Conservation (phyloP, 768 basidiomycete genomes). For the Boletales sp. region DNA sequence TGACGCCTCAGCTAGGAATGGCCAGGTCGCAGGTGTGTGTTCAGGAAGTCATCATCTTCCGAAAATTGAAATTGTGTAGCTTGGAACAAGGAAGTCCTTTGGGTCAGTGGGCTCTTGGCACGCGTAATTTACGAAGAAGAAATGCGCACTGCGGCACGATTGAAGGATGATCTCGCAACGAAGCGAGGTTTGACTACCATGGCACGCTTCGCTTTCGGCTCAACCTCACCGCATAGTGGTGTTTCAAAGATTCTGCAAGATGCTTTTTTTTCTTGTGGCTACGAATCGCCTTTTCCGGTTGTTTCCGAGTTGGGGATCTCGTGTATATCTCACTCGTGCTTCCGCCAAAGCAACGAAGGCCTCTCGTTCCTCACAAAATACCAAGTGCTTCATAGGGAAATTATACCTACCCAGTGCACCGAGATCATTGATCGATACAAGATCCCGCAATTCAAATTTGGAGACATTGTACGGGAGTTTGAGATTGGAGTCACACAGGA, state of each 20-base stretch:
- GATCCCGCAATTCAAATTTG: conserved; percentile 2
- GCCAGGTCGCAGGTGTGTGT: conserved; percentile 68
- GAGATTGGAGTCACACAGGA: conserved; percentile 6
- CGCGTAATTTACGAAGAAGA: conserved; percentile 85
- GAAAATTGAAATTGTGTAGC: conserved; percentile 34
- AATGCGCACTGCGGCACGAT: conserved; percentile 31
- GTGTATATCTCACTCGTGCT: not conserved
- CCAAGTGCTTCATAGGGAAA: not conserved
- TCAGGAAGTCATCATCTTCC: not conserved
- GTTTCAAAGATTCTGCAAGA: conserved; percentile 14
- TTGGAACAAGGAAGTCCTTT: conserved; percentile 89
- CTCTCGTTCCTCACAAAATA: conserved; percentile 8
- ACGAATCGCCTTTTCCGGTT: conserved; percentile 6
- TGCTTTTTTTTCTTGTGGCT: conserved; percentile 11
- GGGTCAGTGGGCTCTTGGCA: conserved; percentile 75
- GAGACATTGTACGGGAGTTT: conserved; percentile 11
- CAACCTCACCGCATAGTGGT: conserved; percentile 26
- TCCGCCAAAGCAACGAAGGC: conserved; percentile 4
- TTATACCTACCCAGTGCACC: conserved; percentile 1
- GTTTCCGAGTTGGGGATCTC: conserved; percentile 9
- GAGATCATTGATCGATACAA: conserved; percentile 6
- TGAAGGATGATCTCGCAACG: not conserved
- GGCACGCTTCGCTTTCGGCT: conserved; percentile 72
- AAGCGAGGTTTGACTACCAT: conserved; percentile 61
- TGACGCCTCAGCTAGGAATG: conserved; percentile 52